Percentiles rank a stretch among this genome's conserved stretches.
These are phyloP conservation scores for Chalaropsis thielavioides DNA, from an alignment of 2,329 filamentous ascomycete species.

Conservation along the genomic window DNA sequence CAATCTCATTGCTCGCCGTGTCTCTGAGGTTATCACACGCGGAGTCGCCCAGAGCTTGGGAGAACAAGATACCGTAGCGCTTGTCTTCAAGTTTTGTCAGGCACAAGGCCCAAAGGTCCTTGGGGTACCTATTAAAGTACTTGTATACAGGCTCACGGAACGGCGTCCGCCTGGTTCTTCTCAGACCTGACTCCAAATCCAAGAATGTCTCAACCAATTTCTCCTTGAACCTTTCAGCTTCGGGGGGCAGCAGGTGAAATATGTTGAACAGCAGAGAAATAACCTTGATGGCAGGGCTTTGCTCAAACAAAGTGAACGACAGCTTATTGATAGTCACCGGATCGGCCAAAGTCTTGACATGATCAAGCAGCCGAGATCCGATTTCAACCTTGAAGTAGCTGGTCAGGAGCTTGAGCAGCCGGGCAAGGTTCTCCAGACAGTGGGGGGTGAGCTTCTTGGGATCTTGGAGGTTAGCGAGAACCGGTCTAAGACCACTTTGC, in stretches of 20 bases:
- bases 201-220: conserved; percentile 81
- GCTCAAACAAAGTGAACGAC: conserved; percentile 88
- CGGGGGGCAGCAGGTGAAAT: conserved; percentile 85
- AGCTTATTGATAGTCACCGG: conserved; percentile 67
- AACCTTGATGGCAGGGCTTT: conserved; percentile 83
- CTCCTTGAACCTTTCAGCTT: conserved; percentile 82
- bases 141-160: conserved; percentile 83
- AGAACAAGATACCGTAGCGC: conserved; percentile 79
- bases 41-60: conserved; percentile 65
- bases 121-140: conserved; percentile 85
- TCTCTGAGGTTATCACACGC: conserved; percentile 63
- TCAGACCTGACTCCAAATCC: conserved; percentile 68
- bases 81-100: conserved; percentile 67
- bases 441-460: conserved; percentile 78
- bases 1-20: conserved; percentile 57
- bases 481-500: conserved; percentile 83
- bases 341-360: conserved; percentile 83
- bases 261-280: conserved; percentile 92
- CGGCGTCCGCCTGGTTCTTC: conserved; percentile 78
- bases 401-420: conserved; percentile 77
- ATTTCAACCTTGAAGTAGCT: conserved; percentile 99
- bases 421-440: conserved; percentile 78
- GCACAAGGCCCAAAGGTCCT: conserved; percentile 72
- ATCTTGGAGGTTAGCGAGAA: conserved; percentile 92
- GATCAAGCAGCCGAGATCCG: conserved; percentile 78